Percentiles rank a stretch among this genome's conserved stretches.
These are phyloP conservation scores for Dalbergia cochinchinensis DNA, from an alignment of 306 rosid species.

Conservation along the genomic window DNA sequence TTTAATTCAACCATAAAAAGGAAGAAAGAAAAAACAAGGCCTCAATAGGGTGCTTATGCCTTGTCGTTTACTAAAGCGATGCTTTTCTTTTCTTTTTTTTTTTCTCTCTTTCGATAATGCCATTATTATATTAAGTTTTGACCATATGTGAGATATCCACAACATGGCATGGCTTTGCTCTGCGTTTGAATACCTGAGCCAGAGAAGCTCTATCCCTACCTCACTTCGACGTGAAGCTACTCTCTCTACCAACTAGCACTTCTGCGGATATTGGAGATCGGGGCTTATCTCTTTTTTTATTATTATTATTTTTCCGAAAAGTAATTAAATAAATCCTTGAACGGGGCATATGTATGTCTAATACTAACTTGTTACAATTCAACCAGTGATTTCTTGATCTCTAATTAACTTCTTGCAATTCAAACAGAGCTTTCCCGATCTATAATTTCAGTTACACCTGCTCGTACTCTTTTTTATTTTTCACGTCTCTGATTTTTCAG, in stretches of 20 bases:
- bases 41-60: not conserved
- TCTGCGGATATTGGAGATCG: not conserved
- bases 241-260: conserved; percentile 26
- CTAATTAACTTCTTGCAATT: conserved; percentile 23
- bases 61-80: conserved; percentile 6
- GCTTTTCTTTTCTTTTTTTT: conserved; percentile 34
- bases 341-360: too few relatives aligned
- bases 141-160: conserved; percentile 27
- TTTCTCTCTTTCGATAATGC: conserved; percentile 13
- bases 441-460: not conserved
- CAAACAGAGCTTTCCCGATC: not conserved
- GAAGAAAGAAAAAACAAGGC: not conserved
- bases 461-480: not conserved
- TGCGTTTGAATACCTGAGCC: conserved; percentile 9
- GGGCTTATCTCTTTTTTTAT: too few relatives aligned
- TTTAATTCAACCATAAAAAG: not conserved
- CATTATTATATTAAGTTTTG: conserved; percentile 29
- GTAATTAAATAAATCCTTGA: too few relatives aligned
- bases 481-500: not conserved
- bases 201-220: not conserved
- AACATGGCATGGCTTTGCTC: not conserved
- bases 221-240: conserved; percentile 64
- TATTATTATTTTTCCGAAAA: too few relatives aligned
- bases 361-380: conserved; percentile 8
- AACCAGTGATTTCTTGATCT: not conserved